These are phyloP conservation scores for Candida frijolesensis DNA, from an alignment of 1,139 yeast genomes.

Conservation along the genomic window DNA sequence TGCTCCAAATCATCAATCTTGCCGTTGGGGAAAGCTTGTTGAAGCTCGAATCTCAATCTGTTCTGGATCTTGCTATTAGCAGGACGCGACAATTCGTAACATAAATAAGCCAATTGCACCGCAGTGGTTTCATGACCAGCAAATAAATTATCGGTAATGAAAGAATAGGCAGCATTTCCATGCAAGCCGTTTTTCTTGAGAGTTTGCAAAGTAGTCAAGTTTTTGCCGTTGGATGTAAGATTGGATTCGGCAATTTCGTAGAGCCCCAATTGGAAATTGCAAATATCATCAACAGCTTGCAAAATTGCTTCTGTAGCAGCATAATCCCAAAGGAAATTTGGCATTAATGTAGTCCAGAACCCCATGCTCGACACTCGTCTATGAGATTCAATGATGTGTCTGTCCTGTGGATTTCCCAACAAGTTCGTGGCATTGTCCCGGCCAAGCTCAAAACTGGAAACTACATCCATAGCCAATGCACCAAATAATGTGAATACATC, in stretches of 20 bases:
- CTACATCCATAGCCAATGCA: conserved; percentile 73
- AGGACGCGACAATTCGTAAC: conserved; percentile 62
- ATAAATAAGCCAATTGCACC: conserved; percentile 59
- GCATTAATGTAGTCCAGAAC: conserved; percentile 70
- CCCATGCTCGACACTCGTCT: conserved; percentile 63
- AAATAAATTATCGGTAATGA: conserved; percentile 43
- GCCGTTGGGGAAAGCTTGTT: conserved; percentile 30
- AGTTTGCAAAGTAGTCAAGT: conserved; percentile 36
- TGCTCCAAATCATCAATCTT: conserved; percentile 35
- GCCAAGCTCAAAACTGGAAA: conserved; percentile 65
- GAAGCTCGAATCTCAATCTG: conserved; percentile 46
- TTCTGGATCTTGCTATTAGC: conserved; percentile 43
- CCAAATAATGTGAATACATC: conserved; percentile 67
- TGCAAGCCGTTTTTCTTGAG: conserved; percentile 34
- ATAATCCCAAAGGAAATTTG: conserved; percentile 50
- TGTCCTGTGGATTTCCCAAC: conserved; percentile 37
- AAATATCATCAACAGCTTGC: conserved; percentile 41
- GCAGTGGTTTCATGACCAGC: conserved; percentile 86
- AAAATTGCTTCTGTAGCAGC: conserved; percentile 47
- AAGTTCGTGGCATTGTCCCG: conserved; percentile 44
- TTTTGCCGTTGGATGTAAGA: conserved; percentile 23
- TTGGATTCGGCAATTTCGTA: conserved; percentile 41
- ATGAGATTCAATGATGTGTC: conserved; percentile 50
- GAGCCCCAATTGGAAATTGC: conserved; percentile 52
- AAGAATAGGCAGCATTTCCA: conserved; percentile 41